Evolutionary conservation across 108 stramenopile species (phyloP).

Genomic region (Skeletonema tropicum): DNA sequence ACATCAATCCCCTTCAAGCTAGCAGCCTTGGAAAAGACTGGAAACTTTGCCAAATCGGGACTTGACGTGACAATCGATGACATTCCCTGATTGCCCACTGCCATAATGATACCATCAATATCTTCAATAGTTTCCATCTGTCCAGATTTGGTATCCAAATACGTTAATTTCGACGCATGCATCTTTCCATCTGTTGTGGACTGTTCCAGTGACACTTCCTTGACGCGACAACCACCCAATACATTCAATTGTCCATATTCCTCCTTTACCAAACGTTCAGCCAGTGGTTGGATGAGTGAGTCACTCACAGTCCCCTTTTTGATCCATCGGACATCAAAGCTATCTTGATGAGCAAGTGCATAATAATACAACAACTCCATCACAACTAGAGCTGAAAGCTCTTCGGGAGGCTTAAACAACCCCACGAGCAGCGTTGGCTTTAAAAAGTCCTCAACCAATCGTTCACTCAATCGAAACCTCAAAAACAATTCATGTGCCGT

Average conservation of each 20-base stretch:
- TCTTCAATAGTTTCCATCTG: conserved; percentile 49
- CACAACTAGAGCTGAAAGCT: conserved; percentile 88
- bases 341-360: conserved; percentile 93
- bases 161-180: conserved; percentile 36
- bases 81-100: conserved; percentile 89
- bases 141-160: conserved; percentile 53
- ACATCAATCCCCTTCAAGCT: conserved; percentile 89
- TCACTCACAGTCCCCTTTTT: conserved; percentile 88
- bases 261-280: conserved; percentile 58
- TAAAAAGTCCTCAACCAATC: conserved; percentile 87
- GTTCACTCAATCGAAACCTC: conserved; percentile 68
- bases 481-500: conserved; percentile 89
- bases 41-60: conserved; percentile 71
- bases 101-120: conserved; percentile 82
- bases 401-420: conserved; percentile 81
- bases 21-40: conserved; percentile 74
- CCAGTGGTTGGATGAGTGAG: conserved; percentile 82
- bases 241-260: conserved; percentile 63
- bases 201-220: conserved; percentile 54
- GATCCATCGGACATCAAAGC: conserved; percentile 94
- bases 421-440: conserved; percentile 76
- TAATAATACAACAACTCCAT: conserved; percentile 96
- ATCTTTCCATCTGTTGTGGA: conserved; percentile 16
- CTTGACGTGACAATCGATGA: conserved; percentile 70
- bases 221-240: conserved; percentile 78